These are phyloP conservation scores for Obba rivulosa DNA, from an alignment of 768 basidiomycete species.

Conservation along the genomic window DNA sequence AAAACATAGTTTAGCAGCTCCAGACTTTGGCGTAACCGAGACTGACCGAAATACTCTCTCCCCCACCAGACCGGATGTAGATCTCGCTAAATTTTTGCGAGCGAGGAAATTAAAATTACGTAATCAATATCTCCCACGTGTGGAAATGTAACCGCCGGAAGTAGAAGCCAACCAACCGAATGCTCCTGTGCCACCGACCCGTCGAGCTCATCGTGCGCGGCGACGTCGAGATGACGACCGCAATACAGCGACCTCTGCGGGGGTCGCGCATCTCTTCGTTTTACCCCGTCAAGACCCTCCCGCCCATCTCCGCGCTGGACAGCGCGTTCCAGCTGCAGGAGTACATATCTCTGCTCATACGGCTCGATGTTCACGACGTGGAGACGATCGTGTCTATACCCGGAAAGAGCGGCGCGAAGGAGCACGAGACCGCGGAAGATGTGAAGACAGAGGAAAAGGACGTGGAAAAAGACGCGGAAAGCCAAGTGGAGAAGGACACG, in stretches of 20 bases:
- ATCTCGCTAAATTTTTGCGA: too few relatives aligned
- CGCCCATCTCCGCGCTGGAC: conserved; percentile 68
- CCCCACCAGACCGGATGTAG: too few relatives aligned
- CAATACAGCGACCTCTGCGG: conserved; percentile 62
- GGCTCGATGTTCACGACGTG: conserved; percentile 84
- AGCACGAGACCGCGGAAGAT: conserved; percentile 18
- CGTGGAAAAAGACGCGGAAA: conserved; percentile 26
- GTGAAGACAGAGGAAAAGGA: conserved; percentile 20
- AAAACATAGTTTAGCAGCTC: too few relatives aligned
- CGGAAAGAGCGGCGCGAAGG: conserved; percentile 29
- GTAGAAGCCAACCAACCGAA: too few relatives aligned
- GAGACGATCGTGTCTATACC: conserved; percentile 77
- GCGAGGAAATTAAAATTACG: too few relatives aligned
- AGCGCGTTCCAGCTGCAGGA: conserved; percentile 95
- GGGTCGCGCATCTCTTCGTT: conserved; percentile 78
- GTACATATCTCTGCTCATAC: conserved; percentile 85
- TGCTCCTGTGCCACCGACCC: too few relatives aligned
- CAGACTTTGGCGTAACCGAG: too few relatives aligned
- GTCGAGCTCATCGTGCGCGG: neutral
- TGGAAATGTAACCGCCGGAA: too few relatives aligned
- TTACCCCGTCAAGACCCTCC: conserved; percentile 69
- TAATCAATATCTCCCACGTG: too few relatives aligned
- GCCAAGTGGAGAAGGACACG: conserved; percentile 24
- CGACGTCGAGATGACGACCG: conserved; percentile 7
- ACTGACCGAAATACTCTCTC: too few relatives aligned